Evolutionary conservation across 352 stramenopile species (phyloP).

Genomic region (Phytophthora fragariaefolia): DNA sequence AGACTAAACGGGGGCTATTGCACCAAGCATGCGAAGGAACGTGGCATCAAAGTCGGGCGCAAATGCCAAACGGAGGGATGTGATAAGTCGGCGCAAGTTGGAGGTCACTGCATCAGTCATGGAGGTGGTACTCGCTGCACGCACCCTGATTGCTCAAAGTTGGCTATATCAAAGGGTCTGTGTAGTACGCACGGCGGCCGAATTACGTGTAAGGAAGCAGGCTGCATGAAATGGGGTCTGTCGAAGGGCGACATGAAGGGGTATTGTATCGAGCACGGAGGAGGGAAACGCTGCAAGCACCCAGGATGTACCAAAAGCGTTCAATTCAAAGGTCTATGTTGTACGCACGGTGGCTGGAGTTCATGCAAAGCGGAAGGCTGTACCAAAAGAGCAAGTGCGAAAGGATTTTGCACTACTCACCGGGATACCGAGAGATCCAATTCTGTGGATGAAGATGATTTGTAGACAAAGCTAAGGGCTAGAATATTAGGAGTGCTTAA

Average conservation of each 20-base stretch:
- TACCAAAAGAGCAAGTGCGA: conserved; percentile 22
- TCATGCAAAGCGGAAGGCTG: conserved; percentile 26
- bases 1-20: conserved; percentile 27
- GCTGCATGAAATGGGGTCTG: conserved; percentile 31
- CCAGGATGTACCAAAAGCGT: conserved; percentile 30
- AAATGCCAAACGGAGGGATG: conserved; percentile 35
- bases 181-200: conserved; percentile 31
- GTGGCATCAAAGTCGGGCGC: conserved; percentile 20
- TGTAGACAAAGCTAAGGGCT: background rate
- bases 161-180: conserved; percentile 27
- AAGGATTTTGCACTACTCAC: conserved; percentile 29
- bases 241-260: conserved; percentile 26
- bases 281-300: conserved; percentile 30
- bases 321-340: conserved; percentile 35
- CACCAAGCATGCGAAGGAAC: conserved; percentile 31
- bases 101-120: conserved; percentile 25
- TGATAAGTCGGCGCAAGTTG: conserved; percentile 26
- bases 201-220: conserved; percentile 31
- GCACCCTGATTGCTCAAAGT: conserved; percentile 25
- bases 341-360: conserved; percentile 21
- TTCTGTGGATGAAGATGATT: background rate
- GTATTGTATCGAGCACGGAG: conserved; percentile 38
- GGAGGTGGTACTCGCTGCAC: conserved; percentile 35
- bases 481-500: no score
- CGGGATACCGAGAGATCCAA: conserved; percentile 1